Conservation (phyloP, 2,329 filamentous ascomycete genomes). For the Piedraia hortae region DNA sequence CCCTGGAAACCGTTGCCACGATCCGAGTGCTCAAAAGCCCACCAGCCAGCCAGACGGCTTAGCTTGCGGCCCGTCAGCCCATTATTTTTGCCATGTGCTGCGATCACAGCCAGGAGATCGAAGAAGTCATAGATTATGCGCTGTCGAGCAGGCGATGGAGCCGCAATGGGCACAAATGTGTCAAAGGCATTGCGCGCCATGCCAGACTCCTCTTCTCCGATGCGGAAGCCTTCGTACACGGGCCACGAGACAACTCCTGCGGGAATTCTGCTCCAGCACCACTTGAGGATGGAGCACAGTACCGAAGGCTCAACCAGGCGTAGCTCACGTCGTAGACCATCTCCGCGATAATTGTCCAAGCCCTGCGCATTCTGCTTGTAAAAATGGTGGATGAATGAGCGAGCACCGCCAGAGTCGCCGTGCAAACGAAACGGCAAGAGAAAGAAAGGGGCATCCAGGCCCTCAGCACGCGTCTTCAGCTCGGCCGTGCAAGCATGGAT, state of each 20-base stretch:
- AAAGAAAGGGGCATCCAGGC: slow-evolving; percentile 71
- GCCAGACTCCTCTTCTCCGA: slow-evolving; percentile 80
- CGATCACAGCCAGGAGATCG: slow-evolving; percentile 68
- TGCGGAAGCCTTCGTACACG: slow-evolving; percentile 82
- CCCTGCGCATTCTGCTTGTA: slow-evolving; percentile 43
- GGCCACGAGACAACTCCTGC: slow-evolving; percentile 92
- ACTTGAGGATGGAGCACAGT: slow-evolving; percentile 80
- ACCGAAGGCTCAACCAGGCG: slow-evolving; percentile 88
- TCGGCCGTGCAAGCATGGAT: slow-evolving; percentile 65
- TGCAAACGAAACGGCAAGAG: slow-evolving; percentile 83
- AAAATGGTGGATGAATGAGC: slow-evolving; percentile 77
- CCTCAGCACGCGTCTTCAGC: slow-evolving; percentile 67
- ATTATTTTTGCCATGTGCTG: slow-evolving; percentile 79
- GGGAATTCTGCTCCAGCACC: slow-evolving; percentile 86
- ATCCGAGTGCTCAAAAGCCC: slow-evolving; percentile 84
- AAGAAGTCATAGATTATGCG: slow-evolving; percentile 93
- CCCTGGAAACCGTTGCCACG: slow-evolving; percentile 78
- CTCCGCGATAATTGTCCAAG: slow-evolving; percentile 31
- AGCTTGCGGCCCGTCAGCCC: slow-evolving; percentile 81
- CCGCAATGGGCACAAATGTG: slow-evolving; percentile 83
- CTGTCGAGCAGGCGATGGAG: slow-evolving; percentile 60
- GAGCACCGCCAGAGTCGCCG: slow-evolving; percentile 71
- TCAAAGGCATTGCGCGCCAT: slow-evolving; percentile 82
- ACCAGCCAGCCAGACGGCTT: slow-evolving; percentile 89
- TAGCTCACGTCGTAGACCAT: slow-evolving; percentile 54